Evolutionary conservation across 306 rosid genomes (phyloP).

Genomic region (Corylus heterophylla): DNA sequence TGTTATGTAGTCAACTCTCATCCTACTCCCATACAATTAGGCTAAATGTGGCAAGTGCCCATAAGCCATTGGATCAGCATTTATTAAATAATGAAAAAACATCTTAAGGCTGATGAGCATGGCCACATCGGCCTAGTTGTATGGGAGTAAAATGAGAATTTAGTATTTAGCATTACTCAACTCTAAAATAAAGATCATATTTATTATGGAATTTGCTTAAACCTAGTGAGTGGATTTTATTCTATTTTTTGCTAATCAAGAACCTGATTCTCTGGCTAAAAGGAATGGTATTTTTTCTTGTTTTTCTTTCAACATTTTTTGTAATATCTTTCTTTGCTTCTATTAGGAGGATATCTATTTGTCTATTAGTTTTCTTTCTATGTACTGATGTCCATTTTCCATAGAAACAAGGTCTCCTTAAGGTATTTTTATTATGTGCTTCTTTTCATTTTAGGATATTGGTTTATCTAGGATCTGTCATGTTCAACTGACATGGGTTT

Average conservation of each 20-base stretch:
- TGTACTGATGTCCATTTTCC: slow-evolving; percentile 9
- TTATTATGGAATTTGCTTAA: not conserved
- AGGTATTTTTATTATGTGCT: not conserved
- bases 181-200: not conserved
- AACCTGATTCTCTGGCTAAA: slow-evolving; percentile 18
- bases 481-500: not conserved
- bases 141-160: too few species aligned
- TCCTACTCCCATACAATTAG: too few species aligned
- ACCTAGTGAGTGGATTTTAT: slow-evolving; percentile 6
- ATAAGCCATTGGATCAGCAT: too few species aligned
- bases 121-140: too few species aligned
- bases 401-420: not conserved
- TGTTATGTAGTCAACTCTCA: too few species aligned
- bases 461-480: not conserved
- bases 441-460: slow-evolving; percentile 5
- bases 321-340: not conserved
- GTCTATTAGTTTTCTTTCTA: slow-evolving; percentile 19
- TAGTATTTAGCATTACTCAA: too few species aligned
- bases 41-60: too few species aligned
- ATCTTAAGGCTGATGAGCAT: too few species aligned
- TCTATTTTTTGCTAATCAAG: not conserved
- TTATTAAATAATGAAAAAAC: too few species aligned
- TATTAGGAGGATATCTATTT: not conserved
- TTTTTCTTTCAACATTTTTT: not conserved
- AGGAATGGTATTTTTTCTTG: not conserved